Evolutionary conservation across 495 filamentous ascomycete genomes (phyloP).

Genomic region (Xylaria nigripes): DNA sequence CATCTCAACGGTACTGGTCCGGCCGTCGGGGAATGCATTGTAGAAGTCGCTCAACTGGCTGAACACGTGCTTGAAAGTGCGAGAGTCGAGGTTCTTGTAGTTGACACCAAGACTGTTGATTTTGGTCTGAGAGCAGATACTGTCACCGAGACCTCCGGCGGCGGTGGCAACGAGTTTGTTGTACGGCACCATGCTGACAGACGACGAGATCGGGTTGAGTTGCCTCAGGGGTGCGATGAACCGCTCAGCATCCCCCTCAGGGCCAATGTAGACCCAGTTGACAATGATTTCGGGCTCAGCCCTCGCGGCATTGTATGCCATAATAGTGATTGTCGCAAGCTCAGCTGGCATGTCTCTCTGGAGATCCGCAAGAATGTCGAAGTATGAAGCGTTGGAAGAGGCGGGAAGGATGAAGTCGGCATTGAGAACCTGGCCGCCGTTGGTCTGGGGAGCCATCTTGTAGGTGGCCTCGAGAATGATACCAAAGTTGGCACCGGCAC

Average conservation of each 20-base stretch:
- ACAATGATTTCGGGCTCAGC: not conserved
- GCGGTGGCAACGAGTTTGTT: conserved; percentile 1
- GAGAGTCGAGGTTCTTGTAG: not conserved
- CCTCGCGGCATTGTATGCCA: conserved; percentile 1
- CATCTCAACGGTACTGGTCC: conserved; percentile 14
- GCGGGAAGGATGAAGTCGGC: conserved; percentile 24
- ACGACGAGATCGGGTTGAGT: not conserved
- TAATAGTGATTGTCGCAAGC: conserved; percentile 6
- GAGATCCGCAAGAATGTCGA: conserved; percentile 12
- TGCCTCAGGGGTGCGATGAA: conserved; percentile 10
- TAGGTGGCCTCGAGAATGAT: conserved; percentile 32
- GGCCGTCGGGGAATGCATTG: conserved; percentile 6
- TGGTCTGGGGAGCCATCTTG: conserved; percentile 17
- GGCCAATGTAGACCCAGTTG: conserved; percentile 2
- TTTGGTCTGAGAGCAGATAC: not conserved
- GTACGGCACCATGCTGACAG: not conserved
- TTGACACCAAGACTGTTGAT: conserved; percentile 4
- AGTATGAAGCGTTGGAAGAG: conserved; percentile 14
- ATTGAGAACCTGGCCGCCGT: conserved; percentile 17
- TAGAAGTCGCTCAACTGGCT: conserved; percentile 10
- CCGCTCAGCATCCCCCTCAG: conserved; percentile 4
- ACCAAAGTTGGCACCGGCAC: conserved; percentile 42
- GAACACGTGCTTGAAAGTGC: not conserved
- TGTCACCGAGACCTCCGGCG: not conserved
- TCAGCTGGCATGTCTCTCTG: conserved; percentile 16